Evolutionary conservation across 2,329 filamentous ascomycete species (phyloP).

Genomic region (Nakataea oryzae): DNA sequence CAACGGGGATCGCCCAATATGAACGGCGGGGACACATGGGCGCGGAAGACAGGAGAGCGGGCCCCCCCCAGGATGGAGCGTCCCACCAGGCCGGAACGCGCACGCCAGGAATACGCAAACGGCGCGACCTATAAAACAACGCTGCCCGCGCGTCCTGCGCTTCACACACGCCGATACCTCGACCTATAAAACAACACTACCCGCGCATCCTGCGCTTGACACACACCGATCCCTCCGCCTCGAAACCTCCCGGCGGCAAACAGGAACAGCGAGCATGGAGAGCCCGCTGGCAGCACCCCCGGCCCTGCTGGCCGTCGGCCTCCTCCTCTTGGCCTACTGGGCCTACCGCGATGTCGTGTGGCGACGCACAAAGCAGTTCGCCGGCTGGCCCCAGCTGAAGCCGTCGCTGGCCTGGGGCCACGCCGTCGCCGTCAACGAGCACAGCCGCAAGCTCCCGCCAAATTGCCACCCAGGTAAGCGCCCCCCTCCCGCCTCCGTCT

Average conservation of each 20-base stretch:
- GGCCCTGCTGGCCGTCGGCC: background rate
- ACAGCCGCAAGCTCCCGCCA: conserved; percentile 1
- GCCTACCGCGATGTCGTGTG: conserved; percentile 6
- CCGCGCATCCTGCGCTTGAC: too few species aligned
- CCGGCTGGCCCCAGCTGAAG: conserved; percentile 11
- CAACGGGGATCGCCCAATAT: too few species aligned
- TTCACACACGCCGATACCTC: too few species aligned
- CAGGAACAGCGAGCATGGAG: background rate
- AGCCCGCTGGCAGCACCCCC: background rate
- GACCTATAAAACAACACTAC: too few species aligned
- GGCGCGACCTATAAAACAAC: too few species aligned
- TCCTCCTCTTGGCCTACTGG: background rate
- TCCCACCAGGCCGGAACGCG: too few species aligned
- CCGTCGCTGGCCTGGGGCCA: conserved; percentile 14
- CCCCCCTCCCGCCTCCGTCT: background rate
- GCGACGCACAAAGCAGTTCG: conserved; percentile 13
- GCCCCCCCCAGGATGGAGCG: background rate
- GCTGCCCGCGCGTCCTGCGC: too few species aligned
- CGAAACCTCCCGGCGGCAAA: background rate
- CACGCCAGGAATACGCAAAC: too few species aligned
- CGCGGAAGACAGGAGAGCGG: too few species aligned
- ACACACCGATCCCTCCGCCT: too few species aligned
- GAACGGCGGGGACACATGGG: too few species aligned
- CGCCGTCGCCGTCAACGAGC: conserved; percentile 9
- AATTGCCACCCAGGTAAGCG: background rate